phyloP scores from a whole-genome alignment of 768 basidiomycete species.

The Collybia sordida region DNA sequence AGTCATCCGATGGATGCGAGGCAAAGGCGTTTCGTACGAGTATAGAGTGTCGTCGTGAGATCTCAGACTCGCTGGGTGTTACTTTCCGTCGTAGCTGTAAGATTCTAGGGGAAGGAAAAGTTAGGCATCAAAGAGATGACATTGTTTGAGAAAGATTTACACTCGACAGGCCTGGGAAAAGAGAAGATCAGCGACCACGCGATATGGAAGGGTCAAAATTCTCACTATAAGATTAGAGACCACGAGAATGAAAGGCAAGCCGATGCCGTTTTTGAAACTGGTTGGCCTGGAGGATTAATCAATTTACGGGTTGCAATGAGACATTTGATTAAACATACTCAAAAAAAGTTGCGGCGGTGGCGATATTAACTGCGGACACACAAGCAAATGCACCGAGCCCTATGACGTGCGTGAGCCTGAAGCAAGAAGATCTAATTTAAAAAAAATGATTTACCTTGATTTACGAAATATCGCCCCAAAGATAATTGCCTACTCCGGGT shows the following conservation, averaged over 20 bases:
- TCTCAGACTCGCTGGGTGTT: constrained; percentile 28
- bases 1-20: constrained; percentile 1
- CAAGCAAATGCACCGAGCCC: constrained; percentile 33
- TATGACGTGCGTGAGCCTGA: constrained; percentile 6
- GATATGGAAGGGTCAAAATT: background rate
- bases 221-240: constrained; percentile 36
- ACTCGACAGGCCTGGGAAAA: constrained; percentile 35
- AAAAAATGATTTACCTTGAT: constrained; percentile 29
- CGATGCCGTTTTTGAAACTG: constrained; percentile 29
- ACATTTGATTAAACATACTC: constrained; percentile 19
- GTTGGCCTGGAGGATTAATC: constrained; percentile 23
- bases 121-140: background rate
- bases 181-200: background rate
- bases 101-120: constrained; percentile 25
- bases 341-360: constrained; percentile 30
- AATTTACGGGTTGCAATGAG: background rate
- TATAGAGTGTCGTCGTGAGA: constrained; percentile 27
- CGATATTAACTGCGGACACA: constrained; percentile 27
- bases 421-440: background rate
- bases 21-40: constrained; percentile 24
- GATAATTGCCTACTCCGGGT: constrained; percentile 27
- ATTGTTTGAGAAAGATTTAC: constrained; percentile 14
- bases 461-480: constrained; percentile 33
- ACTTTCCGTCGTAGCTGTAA: constrained; percentile 39
- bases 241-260: constrained; percentile 34